Base-by-base conservation (phyloP, 2,329 filamentous ascomycete species). In the Aspergillus sclerotialis region DNA sequence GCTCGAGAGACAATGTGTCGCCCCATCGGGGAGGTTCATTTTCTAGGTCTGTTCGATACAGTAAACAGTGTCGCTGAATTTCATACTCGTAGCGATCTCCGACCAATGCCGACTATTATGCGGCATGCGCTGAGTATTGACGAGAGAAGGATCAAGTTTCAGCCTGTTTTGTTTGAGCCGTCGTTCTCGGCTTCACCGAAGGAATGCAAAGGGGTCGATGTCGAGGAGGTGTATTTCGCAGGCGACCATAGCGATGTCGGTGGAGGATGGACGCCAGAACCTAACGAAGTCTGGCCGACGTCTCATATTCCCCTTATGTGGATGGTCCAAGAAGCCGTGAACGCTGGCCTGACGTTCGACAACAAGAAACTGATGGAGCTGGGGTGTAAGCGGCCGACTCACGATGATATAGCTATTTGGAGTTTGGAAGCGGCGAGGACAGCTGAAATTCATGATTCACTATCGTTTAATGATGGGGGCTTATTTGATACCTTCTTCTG, bases 241-340 rank as follows among this genome's bases (percentile, higher is more conserved):
- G 84, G 84, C 1, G 76, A 78, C 5, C 84, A 90, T 40, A 82
- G 74, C 2, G 84, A 88, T 41, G 75, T 88, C 13, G 84, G 84
- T 0, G 84, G 84, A 7, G 84, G 84, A 1, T 87, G 82, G 82
- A 70, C 74, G 28, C 58, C 73, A 0, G 54, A 37, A 17, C 33
- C 40, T 1, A 67, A 67, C 12, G 81, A 82, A 47, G 49, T 57
- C 15, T 61, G 59, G 33, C 69, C 76, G 7, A 64, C 82, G 28
- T 82, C 76, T 40, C 79, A 84, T 44, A 69, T 80, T 1, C 78
- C 80, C 0, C 42, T 67, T 79, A 72, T 78, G 0, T 84, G 80
- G 73, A 84, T 85, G 71, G 72, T 84, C 1, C 62, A 71, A 26
- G 75, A 79, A 54, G 75, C 75, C 1, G 62, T 68, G 42, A 64